These are phyloP conservation scores for Rugosomyces carneus DNA, from an alignment of 1,284 basidiomycete genomes.

Conservation along the genomic window DNA sequence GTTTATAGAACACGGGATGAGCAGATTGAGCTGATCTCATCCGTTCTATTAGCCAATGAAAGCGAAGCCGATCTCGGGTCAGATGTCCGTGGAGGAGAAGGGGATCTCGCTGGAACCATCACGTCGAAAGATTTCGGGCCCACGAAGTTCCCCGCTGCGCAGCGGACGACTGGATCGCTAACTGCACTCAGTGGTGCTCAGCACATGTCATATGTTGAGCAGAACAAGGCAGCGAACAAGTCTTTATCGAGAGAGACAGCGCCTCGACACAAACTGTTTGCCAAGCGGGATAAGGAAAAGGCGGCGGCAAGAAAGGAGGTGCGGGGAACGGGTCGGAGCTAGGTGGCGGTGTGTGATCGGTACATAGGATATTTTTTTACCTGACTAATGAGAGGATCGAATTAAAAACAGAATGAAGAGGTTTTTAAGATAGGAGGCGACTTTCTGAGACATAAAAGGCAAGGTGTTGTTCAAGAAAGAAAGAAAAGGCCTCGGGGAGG, in stretches of 20 bases:
- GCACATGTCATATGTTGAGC: slow-evolving; percentile 87
- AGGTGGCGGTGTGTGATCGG: slow-evolving; percentile 16
- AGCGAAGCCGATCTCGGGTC: slow-evolving; percentile 85
- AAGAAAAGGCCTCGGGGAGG: too few species aligned
- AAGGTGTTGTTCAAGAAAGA: too few species aligned
- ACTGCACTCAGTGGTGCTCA: slow-evolving; percentile 83
- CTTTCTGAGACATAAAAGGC: slow-evolving; percentile 16
- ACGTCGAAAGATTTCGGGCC: slow-evolving; percentile 73
- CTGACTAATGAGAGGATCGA: slow-evolving; percentile 13
- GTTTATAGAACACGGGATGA: slow-evolving; percentile 90
- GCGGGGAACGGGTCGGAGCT: slow-evolving; percentile 17
- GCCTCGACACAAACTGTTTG: slow-evolving; percentile 73
- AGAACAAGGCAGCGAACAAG: slow-evolving; percentile 88
- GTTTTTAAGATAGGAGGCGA: slow-evolving; percentile 3
- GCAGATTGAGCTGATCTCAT: slow-evolving; percentile 92
- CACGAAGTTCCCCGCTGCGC: slow-evolving; percentile 61
- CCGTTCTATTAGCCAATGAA: slow-evolving; percentile 89
- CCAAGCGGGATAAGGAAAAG: slow-evolving; percentile 55
- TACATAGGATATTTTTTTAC: not conserved
- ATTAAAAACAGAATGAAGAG: slow-evolving; percentile 1
- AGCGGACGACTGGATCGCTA: slow-evolving; percentile 81
- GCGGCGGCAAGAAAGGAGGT: slow-evolving; percentile 26
- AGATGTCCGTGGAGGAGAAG: slow-evolving; percentile 72
- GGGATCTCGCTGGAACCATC: slow-evolving; percentile 74
- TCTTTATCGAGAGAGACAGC: slow-evolving; percentile 67